Percentiles rank a stretch among this genome's conserved stretches.
These are phyloP conservation scores for Parsonsia alboflavescens DNA, from an alignment of 257 asterid genomes.

Conservation along the genomic window DNA sequence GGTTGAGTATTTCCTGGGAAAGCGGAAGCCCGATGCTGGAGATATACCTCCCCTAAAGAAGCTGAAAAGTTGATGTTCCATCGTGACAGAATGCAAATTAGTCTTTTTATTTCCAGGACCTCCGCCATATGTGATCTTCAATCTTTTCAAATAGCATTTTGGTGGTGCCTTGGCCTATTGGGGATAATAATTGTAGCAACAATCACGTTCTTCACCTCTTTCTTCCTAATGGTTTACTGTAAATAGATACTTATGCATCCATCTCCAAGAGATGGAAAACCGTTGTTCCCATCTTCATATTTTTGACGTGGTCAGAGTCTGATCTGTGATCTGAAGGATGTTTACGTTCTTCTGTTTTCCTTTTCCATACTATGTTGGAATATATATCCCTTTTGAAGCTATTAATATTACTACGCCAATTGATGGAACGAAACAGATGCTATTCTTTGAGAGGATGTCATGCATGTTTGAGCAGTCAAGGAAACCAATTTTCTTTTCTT, in stretches of 20 bases:
- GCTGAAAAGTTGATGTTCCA: conserved; percentile 42
- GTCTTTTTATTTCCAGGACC: neutral
- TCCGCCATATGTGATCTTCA: too few relatives aligned
- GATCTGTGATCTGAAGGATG: neutral
- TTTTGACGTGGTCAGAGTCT: neutral
- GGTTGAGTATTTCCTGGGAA: conserved; percentile 88
- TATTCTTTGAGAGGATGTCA: too few relatives aligned
- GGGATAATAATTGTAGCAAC: neutral
- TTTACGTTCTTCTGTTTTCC: neutral
- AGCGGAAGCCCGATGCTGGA: conserved; percentile 61
- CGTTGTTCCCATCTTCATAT: neutral
- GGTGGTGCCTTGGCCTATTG: neutral
- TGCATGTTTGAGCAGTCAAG: too few relatives aligned
- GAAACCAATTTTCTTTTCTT: too few relatives aligned
- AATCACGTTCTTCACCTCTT: neutral
- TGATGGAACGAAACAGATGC: too few relatives aligned
- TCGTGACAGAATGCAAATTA: neutral
- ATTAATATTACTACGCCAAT: too few relatives aligned
- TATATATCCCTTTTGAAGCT: too few relatives aligned
- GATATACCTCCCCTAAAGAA: conserved; percentile 49
- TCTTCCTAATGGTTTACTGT: neutral
- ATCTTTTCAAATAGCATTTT: neutral
- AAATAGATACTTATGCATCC: neutral
- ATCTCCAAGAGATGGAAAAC: neutral
- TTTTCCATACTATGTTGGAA: neutral